These are phyloP conservation scores for Spongiforma sp. DNA, from an alignment of 1,284 basidiomycete genomes.

Conservation along the genomic window DNA sequence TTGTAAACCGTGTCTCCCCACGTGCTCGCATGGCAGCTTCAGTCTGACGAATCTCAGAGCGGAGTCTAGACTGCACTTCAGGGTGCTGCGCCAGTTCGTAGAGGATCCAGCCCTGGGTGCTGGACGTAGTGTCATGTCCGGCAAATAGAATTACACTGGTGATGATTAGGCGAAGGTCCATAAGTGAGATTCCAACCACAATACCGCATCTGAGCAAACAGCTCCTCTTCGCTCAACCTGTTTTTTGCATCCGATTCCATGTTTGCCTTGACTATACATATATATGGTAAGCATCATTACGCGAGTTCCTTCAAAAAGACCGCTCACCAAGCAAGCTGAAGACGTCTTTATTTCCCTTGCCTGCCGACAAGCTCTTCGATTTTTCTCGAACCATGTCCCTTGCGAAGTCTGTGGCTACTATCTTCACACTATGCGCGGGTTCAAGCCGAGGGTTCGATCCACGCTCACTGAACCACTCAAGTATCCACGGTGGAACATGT, in stretches of 20 bases:
- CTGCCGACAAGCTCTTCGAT: slow-evolving; percentile 36
- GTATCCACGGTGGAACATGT: slow-evolving; percentile 32
- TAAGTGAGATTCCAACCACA: no score
- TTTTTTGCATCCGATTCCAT: no score
- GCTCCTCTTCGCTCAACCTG: no score
- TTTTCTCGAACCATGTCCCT: slow-evolving; percentile 49
- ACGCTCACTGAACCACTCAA: slow-evolving; percentile 43
- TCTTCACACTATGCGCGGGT: slow-evolving; percentile 38
- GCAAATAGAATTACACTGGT: slow-evolving; percentile 19
- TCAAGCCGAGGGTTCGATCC: slow-evolving; percentile 43
- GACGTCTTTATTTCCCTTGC: slow-evolving; percentile 42
- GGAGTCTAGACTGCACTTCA: no score
- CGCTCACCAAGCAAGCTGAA: slow-evolving; percentile 49
- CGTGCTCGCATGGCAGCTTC: slow-evolving; percentile 6
- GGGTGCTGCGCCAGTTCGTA: no score
- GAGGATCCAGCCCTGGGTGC: no score
- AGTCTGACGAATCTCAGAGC: not conserved
- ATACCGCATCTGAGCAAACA: no score
- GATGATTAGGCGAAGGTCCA: no score
- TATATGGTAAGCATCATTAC: no score
- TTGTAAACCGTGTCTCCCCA: slow-evolving; percentile 46
- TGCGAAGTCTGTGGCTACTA: slow-evolving; percentile 36
- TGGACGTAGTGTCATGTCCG: no score
- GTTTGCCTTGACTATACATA: no score
- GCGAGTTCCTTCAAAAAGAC: no score